Evolutionary conservation across 148 eudicot species (phyloP), one percentile per base, ranked within the genome.

Genomic region (Talinum fruticosum): DNA sequence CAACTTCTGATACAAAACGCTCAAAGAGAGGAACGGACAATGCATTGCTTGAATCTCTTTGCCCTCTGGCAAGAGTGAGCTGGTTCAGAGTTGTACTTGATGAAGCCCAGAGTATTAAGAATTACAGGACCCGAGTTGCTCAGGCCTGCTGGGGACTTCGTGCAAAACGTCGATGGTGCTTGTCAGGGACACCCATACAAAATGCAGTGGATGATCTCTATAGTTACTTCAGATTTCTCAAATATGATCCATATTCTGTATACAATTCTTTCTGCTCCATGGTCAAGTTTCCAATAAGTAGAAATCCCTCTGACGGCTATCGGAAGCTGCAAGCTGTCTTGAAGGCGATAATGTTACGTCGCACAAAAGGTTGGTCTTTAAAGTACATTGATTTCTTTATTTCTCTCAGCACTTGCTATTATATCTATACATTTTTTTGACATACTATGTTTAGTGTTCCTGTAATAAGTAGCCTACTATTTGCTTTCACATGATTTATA

Each of bases 81-180:
- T 96, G 99, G 99, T 96, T 91, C 83, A 90, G 99, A 76, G 93
- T 96, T 85, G 95, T 96, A 71, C 87, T 96, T 75, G 99, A 96
- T 76, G 99, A 96, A 89, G 99, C 99, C 29, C 99, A 96, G 82
- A 91, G 93, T 82, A 93, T 96, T 33, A 96, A 96, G 80, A 96
- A 96, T 87, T 69, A 87, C 78, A 84, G 84, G 84, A 96, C 99
- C 79, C 97, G 87, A 77, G 95, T 86, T 62, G 99, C 99, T 73
- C 90, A 92, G 79, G 99, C 99, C 70, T 96, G 99, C 79, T 96
- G 99, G 97, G 99, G 98, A 79, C 98, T 96, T 71, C 91, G 98
- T 38, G 98, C 99, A 72, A 96, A 96, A 83, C 95, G 98, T n/a
- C 83, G 99, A 28, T 96, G 99, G 99, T 96, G 99, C 85, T 87